Base-by-base conservation (phyloP, 2,329 filamentous ascomycete genomes). In the Onygenales sp. region DNA sequence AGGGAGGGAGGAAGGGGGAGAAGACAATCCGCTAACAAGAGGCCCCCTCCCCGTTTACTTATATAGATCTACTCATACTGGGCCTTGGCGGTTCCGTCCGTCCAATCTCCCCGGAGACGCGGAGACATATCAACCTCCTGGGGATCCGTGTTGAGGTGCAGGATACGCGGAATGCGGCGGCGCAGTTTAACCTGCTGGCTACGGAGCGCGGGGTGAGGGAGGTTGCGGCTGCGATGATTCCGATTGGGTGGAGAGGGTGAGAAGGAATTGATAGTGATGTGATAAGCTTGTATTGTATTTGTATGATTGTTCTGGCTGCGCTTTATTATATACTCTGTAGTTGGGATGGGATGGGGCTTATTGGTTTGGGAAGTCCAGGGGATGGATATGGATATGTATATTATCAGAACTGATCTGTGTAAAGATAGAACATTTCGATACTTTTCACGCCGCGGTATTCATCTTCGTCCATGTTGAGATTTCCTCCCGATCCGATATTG, bases 111-210 rank as follows among this genome's bases (percentile, higher is more conserved):
- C 87, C 87, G 0, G 78, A 83, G 60, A 88, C 89, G 43, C 83
- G 86, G 61, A 78, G 77, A 55, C 78, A 83, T 61, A 82, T 98
- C 54, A 86, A 85, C 57, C 79, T 81, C 33, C 70, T 97, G 43
- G 93, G 93, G 0, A 87, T 97, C 61, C 78, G 89, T 54, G 78
- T 97, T 5, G 93, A 98, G 64, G 79, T 96, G 3, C 80, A 92
- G 64, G 93, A 97, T 72, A 97, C 93, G 35, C 78, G 89, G 58
- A 97, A 97, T 71, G 93, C 93, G 7, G 89, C 92, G 1, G 86
- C 91, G 36, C 90, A 96, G 68, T 98, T 93, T 70, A 98, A 98
- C 66, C 68, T 98, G 63, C 74, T 98, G 52, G 92, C 90, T n/a
- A 97, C 90, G 14, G 93, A 98, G 74, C 78, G 93, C 50, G 92